Evolutionary conservation across 495 filamentous ascomycete genomes (phyloP).

Genomic region (Usnea hakonensis): DNA sequence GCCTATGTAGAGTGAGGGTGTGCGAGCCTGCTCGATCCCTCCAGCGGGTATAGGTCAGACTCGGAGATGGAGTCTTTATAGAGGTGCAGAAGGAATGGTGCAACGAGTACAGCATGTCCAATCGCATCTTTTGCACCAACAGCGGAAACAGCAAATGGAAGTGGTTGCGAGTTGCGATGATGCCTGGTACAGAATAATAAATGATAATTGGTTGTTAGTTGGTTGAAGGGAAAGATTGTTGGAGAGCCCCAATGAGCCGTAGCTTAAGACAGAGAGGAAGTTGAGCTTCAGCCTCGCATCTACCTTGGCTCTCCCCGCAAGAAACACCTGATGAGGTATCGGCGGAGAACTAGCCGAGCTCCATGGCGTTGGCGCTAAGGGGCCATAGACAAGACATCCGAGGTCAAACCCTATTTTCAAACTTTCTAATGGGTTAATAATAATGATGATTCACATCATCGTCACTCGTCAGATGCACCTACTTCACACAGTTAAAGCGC

Average conservation of each 20-base stretch:
- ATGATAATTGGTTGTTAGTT: too few species aligned
- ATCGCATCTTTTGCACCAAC: not conserved
- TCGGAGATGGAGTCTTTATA: constrained; percentile 3
- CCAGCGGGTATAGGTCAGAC: not conserved
- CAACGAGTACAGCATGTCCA: not conserved
- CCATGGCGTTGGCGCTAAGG: not conserved
- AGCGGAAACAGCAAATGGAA: not conserved
- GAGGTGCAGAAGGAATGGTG: not conserved
- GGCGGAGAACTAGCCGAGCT: not conserved
- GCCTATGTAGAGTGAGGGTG: not conserved
- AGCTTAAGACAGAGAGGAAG: too few species aligned
- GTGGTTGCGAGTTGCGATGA: too few species aligned
- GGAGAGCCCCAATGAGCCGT: not conserved
- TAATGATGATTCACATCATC: too few species aligned
- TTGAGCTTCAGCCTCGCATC: too few species aligned
- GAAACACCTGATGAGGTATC: not conserved
- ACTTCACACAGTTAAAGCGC: too few species aligned
- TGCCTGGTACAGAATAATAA: too few species aligned
- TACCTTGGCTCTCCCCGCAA: not conserved
- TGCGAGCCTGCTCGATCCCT: not conserved
- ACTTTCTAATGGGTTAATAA: too few species aligned
- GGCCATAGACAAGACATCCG: too few species aligned
- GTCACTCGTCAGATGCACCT: too few species aligned
- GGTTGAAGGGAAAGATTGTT: too few species aligned
- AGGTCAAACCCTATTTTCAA: too few species aligned